Base-by-base conservation (phyloP, 2,329 filamentous ascomycete species). In the Corniculantispora saksenae region DNA sequence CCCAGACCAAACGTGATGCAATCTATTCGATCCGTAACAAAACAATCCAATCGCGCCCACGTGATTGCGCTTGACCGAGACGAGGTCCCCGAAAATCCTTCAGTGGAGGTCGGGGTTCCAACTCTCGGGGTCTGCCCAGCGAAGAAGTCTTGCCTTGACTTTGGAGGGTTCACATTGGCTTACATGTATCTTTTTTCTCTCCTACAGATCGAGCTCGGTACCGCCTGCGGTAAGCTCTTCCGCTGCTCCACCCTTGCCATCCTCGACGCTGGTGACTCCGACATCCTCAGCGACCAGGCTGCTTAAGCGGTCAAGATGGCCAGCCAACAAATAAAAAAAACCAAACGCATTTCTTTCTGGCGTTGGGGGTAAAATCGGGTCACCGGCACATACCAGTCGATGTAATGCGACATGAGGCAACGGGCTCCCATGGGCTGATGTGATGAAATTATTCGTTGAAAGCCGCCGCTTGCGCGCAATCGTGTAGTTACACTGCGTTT, bases 191-290 rank as follows among this genome's bases (percentile, higher is more conserved):
- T 69, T 70, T 61, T 69, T 70, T 68, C 69, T 68, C 29, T 27
- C 21, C 66, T 77, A 81, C 81, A 98, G 94, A 97, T 98, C 79
- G 95, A 98, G 86, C 88, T 99, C 73, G 95, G 95, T 78, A 98
- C 94, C 79, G 94, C 93, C 74, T 97, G 94, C 85, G 95, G 95
- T 87, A 98, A 98, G 87, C 91, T 99, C 79, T 99, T 97, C 91
- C 89, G 93, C 75, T 97, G 92, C 89, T 94, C 92, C 73, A 97
- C 94, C 83, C 96, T 99, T 91, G 90, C 94, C 75, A 91, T 98
- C 79, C 85, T 98, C 73, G 95, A 99, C 83, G 93, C 94, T 80
- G 95, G 94, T 89, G 91, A 98, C 89, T 97, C 93, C 74, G 95
- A 99, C 83, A 99, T 99, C 82, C 88, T 99, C 75, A 90, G 85